Base-by-base conservation (phyloP, 768 basidiomycete genomes). In the Chiua virens region DNA sequence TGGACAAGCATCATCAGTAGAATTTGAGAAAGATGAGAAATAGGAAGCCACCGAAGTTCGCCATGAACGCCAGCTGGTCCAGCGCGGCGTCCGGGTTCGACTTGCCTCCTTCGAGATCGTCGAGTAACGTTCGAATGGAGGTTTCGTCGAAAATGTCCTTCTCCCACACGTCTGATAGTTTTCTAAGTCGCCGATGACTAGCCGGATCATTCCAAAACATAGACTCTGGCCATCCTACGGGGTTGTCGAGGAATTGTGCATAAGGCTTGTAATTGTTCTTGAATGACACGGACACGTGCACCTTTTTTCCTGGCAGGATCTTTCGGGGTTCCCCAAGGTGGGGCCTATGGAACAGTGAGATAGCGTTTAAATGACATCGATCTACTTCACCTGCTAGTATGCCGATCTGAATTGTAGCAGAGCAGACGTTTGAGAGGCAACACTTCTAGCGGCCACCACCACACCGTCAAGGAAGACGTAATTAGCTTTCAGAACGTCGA, bases 261-360 rank as follows among this genome's bases (percentile, higher is more conserved):
- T 28, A 40, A 8, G 67, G 58, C 34, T 60, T 67, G 54, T 68
- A 68, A 23, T 68, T 59, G 39, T 54, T 50, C 53, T 62, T 69
- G 62, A 66, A 68, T 1, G 66, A 27, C 25, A 42, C 68, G 1
- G 67, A 70, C 8, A 69, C 61, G 43, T 68, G 67, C n/a, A 68
- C 58, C 35, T 60, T 70, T 37, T 68, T 66, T 17, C 67, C 67
- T 0, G 55, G 63, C 4, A 68, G 23, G 25, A 68, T 68, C 28
- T 44, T 57, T 14, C 68, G 61, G 5, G 63, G 56, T 36, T 45
- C 49, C 4, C 66, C 67, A 11, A 56, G 3, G 47, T 70, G 68
- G 10, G 68, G 67, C 9, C 68, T 68, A 25, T 3, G 3, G 23
- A 17, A 21, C 2, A 4, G 22, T 67, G 17, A 67, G 50, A 47